Conservation (phyloP, 768 basidiomycete species). For the Omphalotus guepiniiformis region DNA sequence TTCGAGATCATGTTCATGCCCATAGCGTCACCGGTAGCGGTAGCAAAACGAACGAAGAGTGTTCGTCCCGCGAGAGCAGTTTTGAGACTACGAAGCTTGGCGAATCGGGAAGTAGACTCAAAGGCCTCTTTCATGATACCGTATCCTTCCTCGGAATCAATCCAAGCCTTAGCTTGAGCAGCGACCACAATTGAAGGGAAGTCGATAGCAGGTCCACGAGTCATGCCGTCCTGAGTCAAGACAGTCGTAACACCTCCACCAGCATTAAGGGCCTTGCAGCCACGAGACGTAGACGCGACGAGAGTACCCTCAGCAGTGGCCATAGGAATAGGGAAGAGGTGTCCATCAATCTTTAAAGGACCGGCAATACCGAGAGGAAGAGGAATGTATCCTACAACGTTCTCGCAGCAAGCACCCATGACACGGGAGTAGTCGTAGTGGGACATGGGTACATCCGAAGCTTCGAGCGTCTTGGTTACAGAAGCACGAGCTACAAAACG, state of each 20-base stretch:
- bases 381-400: constrained; percentile 96
- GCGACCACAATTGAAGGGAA: constrained; percentile 81
- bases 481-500: constrained; percentile 70
- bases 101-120: constrained; percentile 93
- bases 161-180: constrained; percentile 83
- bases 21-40: constrained; percentile 97
- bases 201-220: constrained; percentile 96
- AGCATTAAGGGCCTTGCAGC: constrained; percentile 96
- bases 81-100: constrained; percentile 80
- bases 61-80: constrained; percentile 91
- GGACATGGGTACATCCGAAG: constrained; percentile 74
- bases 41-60: constrained; percentile 89
- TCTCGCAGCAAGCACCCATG: constrained; percentile 96
- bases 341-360: constrained; percentile 87
- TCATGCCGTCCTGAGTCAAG: constrained; percentile 91
- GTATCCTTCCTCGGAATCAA: constrained; percentile 79
- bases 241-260: constrained; percentile 96
- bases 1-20: constrained; percentile 99
- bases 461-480: constrained; percentile 76
- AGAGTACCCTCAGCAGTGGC: constrained; percentile 99
- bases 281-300: constrained; percentile 95
- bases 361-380: constrained; percentile 96
- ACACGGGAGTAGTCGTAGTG: constrained; percentile 94
- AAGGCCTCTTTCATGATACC: constrained; percentile 76
- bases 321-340: constrained; percentile 90